These are phyloP conservation scores for Diaporthe longicolla DNA, from an alignment of 2,329 filamentous ascomycete genomes.

Conservation along the genomic window DNA sequence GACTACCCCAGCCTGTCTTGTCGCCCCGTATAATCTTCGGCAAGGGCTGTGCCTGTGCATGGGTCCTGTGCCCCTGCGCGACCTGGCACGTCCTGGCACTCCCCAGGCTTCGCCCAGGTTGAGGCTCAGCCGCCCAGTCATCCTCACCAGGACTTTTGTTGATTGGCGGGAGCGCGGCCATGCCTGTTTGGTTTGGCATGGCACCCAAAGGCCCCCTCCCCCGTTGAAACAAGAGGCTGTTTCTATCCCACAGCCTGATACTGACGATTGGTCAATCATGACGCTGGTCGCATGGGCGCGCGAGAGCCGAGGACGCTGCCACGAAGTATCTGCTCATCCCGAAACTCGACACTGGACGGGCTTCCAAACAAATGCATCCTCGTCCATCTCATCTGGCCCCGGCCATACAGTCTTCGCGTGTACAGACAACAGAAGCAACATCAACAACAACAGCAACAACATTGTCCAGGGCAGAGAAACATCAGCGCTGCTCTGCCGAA, in stretches of 20 bases:
- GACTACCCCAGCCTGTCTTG: background rate
- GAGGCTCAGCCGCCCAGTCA: slow-evolving; percentile 40
- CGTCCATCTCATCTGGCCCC: background rate
- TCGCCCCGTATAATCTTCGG: slow-evolving; percentile 27
- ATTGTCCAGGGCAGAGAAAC: background rate
- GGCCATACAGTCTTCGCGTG: background rate
- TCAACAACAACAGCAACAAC: background rate
- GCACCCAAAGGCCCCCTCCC: slow-evolving; percentile 37
- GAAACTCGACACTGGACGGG: slow-evolving; percentile 19
- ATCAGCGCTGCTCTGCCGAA: slow-evolving; percentile 1
- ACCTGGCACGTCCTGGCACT: slow-evolving; percentile 23
- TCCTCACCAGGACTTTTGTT: slow-evolving; percentile 22
- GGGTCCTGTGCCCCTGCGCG: slow-evolving; percentile 6
- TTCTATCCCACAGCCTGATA: slow-evolving; percentile 45
- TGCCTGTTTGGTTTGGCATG: slow-evolving; percentile 53
- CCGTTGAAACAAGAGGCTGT: slow-evolving; percentile 54
- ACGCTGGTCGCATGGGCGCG: slow-evolving; percentile 17
- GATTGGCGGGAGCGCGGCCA: slow-evolving; percentile 27
- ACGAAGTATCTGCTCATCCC: slow-evolving; percentile 30
- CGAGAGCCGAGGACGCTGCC: slow-evolving; percentile 27
- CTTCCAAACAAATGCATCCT: slow-evolving; percentile 27
- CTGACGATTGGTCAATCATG: slow-evolving; percentile 25
- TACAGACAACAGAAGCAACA: background rate
- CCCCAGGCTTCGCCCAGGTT: slow-evolving; percentile 16
- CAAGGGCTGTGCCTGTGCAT: slow-evolving; percentile 12